Percentiles rank a stretch among this genome's conserved stretches.
These are phyloP conservation scores for Solanum pennellii DNA, from an alignment of 257 asterid genomes.

Conservation along the genomic window DNA sequence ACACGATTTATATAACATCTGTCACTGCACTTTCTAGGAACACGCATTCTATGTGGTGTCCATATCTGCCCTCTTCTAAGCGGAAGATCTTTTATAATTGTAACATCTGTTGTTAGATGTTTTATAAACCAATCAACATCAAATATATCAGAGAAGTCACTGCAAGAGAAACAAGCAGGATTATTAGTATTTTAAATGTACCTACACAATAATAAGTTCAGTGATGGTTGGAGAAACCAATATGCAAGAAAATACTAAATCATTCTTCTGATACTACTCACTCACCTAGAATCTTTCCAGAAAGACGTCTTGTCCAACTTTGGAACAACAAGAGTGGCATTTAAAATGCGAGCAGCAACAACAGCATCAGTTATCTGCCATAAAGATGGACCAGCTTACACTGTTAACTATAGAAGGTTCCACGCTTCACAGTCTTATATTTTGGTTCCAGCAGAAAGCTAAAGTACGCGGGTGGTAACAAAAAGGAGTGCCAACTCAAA, in stretches of 20 bases:
- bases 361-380: constrained; percentile 91
- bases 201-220: background rate
- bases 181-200: background rate
- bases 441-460: background rate
- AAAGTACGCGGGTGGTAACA: background rate
- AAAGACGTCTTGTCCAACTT: constrained; percentile 80
- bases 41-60: constrained; percentile 81
- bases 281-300: constrained; percentile 98
- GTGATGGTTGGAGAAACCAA: background rate
- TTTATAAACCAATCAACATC: constrained; percentile 75
- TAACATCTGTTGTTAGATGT: constrained; percentile 64
- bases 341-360: constrained; percentile 96
- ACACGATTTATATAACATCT: constrained; percentile 67
- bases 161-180: constrained; percentile 28
- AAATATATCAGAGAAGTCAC: constrained; percentile 90
- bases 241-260: background rate
- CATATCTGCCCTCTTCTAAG: constrained; percentile 58
- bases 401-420: background rate
- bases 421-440: background rate
- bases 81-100: constrained; percentile 71
- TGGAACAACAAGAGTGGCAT: constrained; percentile 90
- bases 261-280: constrained; percentile 12
- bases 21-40: constrained; percentile 90
- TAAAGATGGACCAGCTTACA: background rate
- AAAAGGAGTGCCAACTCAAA: background rate